A percentile compares a stretch with the other conserved stretches of the same genome.
Conservation (phyloP, 2,329 filamentous ascomycete genomes). For the Pezizomycotina sp. region DNA sequence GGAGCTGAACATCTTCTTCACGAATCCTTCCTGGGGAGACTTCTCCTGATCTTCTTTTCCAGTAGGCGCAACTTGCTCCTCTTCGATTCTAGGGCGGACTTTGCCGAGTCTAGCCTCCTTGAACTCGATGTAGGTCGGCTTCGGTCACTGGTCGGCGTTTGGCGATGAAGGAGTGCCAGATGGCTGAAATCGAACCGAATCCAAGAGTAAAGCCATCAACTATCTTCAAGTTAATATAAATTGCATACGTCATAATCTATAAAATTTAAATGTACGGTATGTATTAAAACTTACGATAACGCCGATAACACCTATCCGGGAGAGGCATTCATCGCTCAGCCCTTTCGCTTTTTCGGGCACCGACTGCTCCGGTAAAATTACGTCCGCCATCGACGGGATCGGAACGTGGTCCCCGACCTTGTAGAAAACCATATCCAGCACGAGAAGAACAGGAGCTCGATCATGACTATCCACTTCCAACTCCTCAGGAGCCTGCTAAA, state of each 20-base stretch:
- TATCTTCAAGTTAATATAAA: conserved; percentile 38
- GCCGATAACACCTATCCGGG: conserved; percentile 65
- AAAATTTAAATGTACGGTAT: no score
- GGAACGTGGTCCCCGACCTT: conserved; percentile 50
- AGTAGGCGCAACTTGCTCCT: conserved; percentile 53
- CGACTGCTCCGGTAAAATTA: conserved; percentile 12
- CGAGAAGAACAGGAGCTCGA: conserved; percentile 46
- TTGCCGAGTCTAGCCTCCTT: conserved; percentile 58
- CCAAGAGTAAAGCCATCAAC: conserved; percentile 78
- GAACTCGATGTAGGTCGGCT: conserved; percentile 57
- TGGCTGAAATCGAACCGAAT: conserved; percentile 72
- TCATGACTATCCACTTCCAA: conserved; percentile 11
- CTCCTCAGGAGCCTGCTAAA: conserved; percentile 12
- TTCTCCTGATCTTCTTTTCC: conserved; percentile 40
- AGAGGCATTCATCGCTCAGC: conserved; percentile 41
- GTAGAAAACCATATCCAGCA: conserved; percentile 64
- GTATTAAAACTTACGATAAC: conserved; percentile 21
- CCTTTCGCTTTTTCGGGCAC: conserved; percentile 19
- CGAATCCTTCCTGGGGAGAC: conserved; percentile 37
- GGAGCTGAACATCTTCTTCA: conserved; percentile 57
- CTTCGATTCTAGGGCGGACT: conserved; percentile 63
- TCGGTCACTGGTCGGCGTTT: conserved; percentile 51
- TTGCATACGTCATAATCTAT: no score
- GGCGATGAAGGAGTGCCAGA: conserved; percentile 67
- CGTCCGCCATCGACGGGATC: conserved; percentile 33